phyloP scores from a whole-genome alignment of 2,329 filamentous ascomycete genomes.

The Ophiocordyceps sinensis region DNA sequence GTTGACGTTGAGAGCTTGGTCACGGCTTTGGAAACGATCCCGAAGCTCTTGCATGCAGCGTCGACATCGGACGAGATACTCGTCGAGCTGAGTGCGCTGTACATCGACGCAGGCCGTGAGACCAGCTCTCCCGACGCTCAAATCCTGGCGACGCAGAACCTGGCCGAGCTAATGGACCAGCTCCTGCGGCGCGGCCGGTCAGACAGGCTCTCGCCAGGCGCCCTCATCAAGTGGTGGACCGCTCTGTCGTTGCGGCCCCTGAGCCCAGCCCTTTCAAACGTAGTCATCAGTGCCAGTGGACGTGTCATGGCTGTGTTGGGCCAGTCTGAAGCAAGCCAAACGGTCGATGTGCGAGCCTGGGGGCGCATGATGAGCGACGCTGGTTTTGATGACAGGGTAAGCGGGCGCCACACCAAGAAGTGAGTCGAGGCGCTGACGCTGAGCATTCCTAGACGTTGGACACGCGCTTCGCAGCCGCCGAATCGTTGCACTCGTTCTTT shows the following conservation, averaged over 20 bases:
- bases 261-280: constrained; percentile 34
- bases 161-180: constrained; percentile 29
- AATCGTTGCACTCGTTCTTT: constrained; percentile 40
- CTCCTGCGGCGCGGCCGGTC: constrained; percentile 15
- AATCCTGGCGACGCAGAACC: constrained; percentile 29
- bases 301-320: constrained; percentile 23
- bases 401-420: background rate
- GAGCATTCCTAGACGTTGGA: constrained; percentile 41
- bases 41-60: constrained; percentile 15
- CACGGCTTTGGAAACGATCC: constrained; percentile 18
- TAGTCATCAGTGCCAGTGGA: constrained; percentile 32
- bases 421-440: background rate
- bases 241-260: constrained; percentile 21
- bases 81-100: constrained; percentile 24
- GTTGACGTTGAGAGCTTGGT: constrained; percentile 21
- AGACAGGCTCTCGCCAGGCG: constrained; percentile 15
- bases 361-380: constrained; percentile 34
- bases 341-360: constrained; percentile 23
- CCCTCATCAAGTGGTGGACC: constrained; percentile 26
- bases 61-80: constrained; percentile 11
- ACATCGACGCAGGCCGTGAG: constrained; percentile 24
- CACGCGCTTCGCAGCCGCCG: constrained; percentile 44
- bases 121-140: constrained; percentile 29
- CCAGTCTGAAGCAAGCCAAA: constrained; percentile 5
- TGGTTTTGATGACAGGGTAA: constrained; percentile 32